Base-by-base conservation (phyloP, 305 asterid species). In the Andrographis paniculata region DNA sequence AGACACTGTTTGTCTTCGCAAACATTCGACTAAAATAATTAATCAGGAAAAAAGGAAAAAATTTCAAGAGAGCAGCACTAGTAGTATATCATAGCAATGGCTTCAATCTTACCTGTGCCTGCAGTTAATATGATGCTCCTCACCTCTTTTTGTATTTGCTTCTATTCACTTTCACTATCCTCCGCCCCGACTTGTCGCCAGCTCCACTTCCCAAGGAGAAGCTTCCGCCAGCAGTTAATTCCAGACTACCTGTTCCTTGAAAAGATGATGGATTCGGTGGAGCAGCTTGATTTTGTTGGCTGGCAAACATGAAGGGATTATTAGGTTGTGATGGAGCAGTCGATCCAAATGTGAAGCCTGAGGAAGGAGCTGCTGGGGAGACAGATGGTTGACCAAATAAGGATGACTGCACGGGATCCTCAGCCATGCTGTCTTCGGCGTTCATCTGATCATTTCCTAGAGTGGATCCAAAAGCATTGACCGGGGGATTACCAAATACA, bases 341-440 rank as follows among this genome's bases (percentile, higher is more conserved):
- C 18, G 87, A 65, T 24, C 82, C 84, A 65, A 85, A 85, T 52
- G 48, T 27, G 36, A 74, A 79, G 24, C 66, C 64, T 12, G 68
- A 27, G 3, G 77, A 70, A 16, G 87, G 35, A 45, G 10, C 33
- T 5, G 33, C 2, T 18, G 80, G 74, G 9, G 87, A 46, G 9
- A 53, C 61, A 0, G 83, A 30, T 7, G 74, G 79, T 59, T 76
- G 91, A 58, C 88, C 87, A 68, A 82, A 86, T 7, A 46, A 51
- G 19, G 94, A 61, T 44, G 86, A 56, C 50, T 77, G 94, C 67
- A 74, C 71, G 17, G 78, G 70, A 73, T 91, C 98, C 76, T 86
- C 98, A 0, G 95, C 92, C 98, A 91, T 91, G 74, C 84, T 80
- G 78, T 80, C 96, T 63, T 89, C 96, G 20, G 76, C 70, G 43